Conservation (phyloP, 1,139 yeast genomes). For the Nakaseomyces delphensis region DNA sequence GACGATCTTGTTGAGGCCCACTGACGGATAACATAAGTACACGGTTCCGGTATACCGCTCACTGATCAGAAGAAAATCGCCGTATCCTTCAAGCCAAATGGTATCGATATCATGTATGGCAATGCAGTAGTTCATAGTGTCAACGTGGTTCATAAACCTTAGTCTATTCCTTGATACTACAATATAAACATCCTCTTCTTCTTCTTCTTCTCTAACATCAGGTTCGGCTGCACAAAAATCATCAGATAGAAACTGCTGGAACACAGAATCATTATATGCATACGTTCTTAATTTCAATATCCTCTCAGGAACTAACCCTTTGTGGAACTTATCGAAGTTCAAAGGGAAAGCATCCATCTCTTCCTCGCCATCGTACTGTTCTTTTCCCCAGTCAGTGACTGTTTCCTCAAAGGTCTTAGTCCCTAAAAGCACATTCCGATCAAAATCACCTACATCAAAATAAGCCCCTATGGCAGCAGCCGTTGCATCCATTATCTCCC, state of each 20-base stretch:
- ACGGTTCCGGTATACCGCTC: constrained; percentile 1
- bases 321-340: not conserved
- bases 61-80: constrained; percentile 1
- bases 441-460: no score
- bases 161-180: not conserved
- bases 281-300: not conserved
- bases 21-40: not conserved
- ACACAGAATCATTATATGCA: not conserved
- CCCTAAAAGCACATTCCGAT: no score
- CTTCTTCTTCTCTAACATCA: not conserved
- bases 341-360: not conserved
- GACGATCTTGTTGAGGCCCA: not conserved
- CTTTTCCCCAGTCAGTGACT: not conserved
- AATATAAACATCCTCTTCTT: not conserved
- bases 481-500: no score
- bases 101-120: not conserved
- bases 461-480: no score
- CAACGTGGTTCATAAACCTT: not conserved
- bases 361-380: not conserved
- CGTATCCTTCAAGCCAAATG: not conserved
- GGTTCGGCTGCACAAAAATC: no score
- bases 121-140: not conserved
- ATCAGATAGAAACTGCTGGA: not conserved
- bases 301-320: not conserved
- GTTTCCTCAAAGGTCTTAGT: not conserved